Percentiles rank a stretch among this genome's conserved stretches.
These are phyloP conservation scores for Candida tropicalis DNA, from an alignment of 1,139 yeast genomes.

Conservation along the genomic window DNA sequence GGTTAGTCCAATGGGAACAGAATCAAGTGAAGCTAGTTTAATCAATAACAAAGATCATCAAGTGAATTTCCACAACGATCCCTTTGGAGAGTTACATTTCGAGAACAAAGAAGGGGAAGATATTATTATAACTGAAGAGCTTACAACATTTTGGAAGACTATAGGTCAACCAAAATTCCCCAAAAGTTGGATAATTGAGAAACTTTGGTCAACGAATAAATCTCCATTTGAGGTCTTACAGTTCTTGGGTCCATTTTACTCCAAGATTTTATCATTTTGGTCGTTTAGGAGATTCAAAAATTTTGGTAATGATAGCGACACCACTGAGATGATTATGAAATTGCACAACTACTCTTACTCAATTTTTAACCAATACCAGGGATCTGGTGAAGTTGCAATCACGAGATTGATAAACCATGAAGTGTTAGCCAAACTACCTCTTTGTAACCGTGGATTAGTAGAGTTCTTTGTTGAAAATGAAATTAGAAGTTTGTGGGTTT, in stretches of 20 bases:
- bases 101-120: slow-evolving; percentile 24
- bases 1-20: slow-evolving; percentile 53
- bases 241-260: slow-evolving; percentile 41
- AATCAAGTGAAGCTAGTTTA: slow-evolving; percentile 39
- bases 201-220: slow-evolving; percentile 41
- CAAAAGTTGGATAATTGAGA: slow-evolving; percentile 31
- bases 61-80: slow-evolving; percentile 38
- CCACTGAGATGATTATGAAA: slow-evolving; percentile 31
- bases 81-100: slow-evolving; percentile 28
- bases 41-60: slow-evolving; percentile 35
- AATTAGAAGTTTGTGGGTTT: slow-evolving; percentile 37
- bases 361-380: slow-evolving; percentile 47
- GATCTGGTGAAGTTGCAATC: slow-evolving; percentile 50
- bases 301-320: slow-evolving; percentile 20
- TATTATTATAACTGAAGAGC: slow-evolving; percentile 20
- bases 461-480: slow-evolving; percentile 29
- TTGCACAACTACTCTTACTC: slow-evolving; percentile 47
- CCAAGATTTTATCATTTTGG: slow-evolving; percentile 46
- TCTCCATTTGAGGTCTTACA: slow-evolving; percentile 48
- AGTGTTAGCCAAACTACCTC: slow-evolving; percentile 41
- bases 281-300: slow-evolving; percentile 44
- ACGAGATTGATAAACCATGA: slow-evolving; percentile 45
- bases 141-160: slow-evolving; percentile 38
- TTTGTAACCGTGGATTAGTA: slow-evolving; percentile 44
- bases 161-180: slow-evolving; percentile 47